These are phyloP conservation scores for Saccharomyces hybrid DNA, from an alignment of 1,139 yeast species.

Conservation along the genomic window DNA sequence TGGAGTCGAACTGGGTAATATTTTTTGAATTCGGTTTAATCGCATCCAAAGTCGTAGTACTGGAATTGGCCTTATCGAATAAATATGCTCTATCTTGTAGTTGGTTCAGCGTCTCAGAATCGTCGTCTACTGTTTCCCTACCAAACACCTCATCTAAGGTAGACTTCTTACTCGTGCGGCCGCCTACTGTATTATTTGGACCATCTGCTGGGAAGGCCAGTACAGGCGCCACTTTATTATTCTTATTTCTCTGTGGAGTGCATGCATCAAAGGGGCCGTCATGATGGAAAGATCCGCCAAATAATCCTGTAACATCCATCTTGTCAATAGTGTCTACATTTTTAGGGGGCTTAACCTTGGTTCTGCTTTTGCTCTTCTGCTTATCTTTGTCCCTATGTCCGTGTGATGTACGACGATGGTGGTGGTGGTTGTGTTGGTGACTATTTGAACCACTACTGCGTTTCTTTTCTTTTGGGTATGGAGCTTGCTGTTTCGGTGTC, in stretches of 20 bases:
- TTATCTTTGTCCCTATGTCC: not conserved
- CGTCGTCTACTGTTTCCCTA: not conserved
- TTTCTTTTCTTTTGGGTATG: not conserved
- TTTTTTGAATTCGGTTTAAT: constrained; percentile 38
- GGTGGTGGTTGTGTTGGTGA: constrained; percentile 10
- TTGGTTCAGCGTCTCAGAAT: constrained; percentile 4
- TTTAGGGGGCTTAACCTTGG: constrained; percentile 37
- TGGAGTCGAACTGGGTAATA: constrained; percentile 57
- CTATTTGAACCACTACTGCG: not conserved
- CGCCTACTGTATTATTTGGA: constrained; percentile 75
- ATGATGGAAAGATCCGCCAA: constrained; percentile 90
- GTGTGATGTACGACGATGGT: not conserved
- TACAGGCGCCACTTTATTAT: constrained; percentile 76
- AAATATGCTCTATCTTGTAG: constrained; percentile 1
- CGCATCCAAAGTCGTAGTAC: constrained; percentile 21
- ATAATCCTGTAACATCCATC: constrained; percentile 87
- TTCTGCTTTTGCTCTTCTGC: constrained; percentile 35
- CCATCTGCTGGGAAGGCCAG: constrained; percentile 92
- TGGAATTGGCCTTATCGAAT: not conserved
- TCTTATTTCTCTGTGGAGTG: constrained; percentile 86
- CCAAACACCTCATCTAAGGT: constrained; percentile 22
- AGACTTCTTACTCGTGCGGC: constrained; percentile 33
- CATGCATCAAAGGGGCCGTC: constrained; percentile 99
- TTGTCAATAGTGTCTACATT: constrained; percentile 83
- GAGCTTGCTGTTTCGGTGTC: not conserved